A percentile compares a stretch with the other conserved stretches of the same genome.
phyloP scores from a whole-genome alignment of 805 yeast species.

The Lachancea cidri region DNA sequence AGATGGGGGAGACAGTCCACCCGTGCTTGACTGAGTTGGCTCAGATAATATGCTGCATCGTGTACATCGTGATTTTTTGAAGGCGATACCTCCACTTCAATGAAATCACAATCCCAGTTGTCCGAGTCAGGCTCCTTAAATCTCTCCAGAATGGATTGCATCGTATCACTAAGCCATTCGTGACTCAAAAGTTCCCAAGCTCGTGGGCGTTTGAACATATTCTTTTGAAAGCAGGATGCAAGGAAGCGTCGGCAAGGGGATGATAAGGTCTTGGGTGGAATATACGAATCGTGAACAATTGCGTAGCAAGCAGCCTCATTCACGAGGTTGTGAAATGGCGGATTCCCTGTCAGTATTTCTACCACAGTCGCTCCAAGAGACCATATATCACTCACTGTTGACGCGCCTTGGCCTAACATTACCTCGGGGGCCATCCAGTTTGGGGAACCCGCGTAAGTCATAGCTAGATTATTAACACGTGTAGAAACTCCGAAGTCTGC shows the following conservation, averaged over 20 bases:
- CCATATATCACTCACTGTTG: slow-evolving; percentile 89
- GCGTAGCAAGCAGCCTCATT: slow-evolving; percentile 35
- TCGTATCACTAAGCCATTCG: slow-evolving; percentile 36
- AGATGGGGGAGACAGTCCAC: slow-evolving; percentile 6
- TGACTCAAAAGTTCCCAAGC: slow-evolving; percentile 61
- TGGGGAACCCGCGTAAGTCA: slow-evolving; percentile 79
- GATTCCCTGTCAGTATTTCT: slow-evolving; percentile 78
- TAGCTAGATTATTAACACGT: slow-evolving; percentile 55
- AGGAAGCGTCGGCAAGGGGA: slow-evolving; percentile 66
- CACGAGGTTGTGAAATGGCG: slow-evolving; percentile 68
- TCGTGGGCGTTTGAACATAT: slow-evolving; percentile 60
- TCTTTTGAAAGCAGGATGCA: slow-evolving; percentile 60
- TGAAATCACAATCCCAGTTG: slow-evolving; percentile 28
- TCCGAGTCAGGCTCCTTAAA: slow-evolving; percentile 22
- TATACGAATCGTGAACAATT: slow-evolving; percentile 37
- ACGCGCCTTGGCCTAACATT: slow-evolving; percentile 75
- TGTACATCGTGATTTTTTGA: slow-evolving; percentile 9
- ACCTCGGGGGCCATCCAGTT: slow-evolving; percentile 99
- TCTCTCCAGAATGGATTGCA: slow-evolving; percentile 16
- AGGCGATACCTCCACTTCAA: slow-evolving; percentile 18
- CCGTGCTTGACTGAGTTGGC: slow-evolving; percentile 2
- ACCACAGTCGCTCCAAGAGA: slow-evolving; percentile 92
- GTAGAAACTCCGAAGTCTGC: slow-evolving; percentile 98
- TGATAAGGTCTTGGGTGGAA: slow-evolving; percentile 33
- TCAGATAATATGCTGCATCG: slow-evolving; percentile 2